phyloP scores from a whole-genome alignment of 257 asterid species.

The Cinchona pubescens region DNA sequence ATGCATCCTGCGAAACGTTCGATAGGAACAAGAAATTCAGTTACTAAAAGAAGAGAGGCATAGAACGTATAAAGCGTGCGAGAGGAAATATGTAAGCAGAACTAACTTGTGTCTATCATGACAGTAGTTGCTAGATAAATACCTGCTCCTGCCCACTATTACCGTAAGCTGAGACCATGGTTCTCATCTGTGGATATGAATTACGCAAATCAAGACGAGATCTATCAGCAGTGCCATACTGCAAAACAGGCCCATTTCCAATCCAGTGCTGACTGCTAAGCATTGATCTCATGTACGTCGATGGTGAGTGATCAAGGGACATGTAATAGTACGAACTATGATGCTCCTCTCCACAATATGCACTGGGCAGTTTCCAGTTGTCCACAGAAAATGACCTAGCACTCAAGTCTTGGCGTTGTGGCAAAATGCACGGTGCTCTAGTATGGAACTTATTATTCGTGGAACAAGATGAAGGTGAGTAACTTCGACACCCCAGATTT shows the following conservation, averaged over 20 bases:
- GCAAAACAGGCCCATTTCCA: conserved; percentile 36
- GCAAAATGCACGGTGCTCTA: conserved; percentile 38
- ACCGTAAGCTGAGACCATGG: conserved; percentile 33
- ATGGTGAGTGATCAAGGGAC: conserved; percentile 45
- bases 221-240: conserved; percentile 32
- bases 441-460: conserved; percentile 24
- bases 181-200: conserved; percentile 39
- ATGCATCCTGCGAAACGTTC: conserved; percentile 36
- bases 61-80: background rate
- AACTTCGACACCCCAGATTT: conserved; percentile 27
- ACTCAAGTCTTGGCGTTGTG: conserved; percentile 40
- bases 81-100: background rate
- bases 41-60: background rate
- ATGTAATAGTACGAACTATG: conserved; percentile 45
- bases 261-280: conserved; percentile 34
- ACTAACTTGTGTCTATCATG: background rate
- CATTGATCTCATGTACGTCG: conserved; percentile 19
- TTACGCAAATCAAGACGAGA: conserved; percentile 35
- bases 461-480: conserved; percentile 28
- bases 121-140: background rate
- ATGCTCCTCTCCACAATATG: conserved; percentile 49
- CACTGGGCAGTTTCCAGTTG: conserved; percentile 32
- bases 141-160: conserved; percentile 40
- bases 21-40: background rate
- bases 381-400: conserved; percentile 38